A percentile compares a stretch with the other conserved stretches of the same genome.
Evolutionary conservation across 2,329 filamentous ascomycete genomes (phyloP).

Genomic region (Botrytis hyacinthi): DNA sequence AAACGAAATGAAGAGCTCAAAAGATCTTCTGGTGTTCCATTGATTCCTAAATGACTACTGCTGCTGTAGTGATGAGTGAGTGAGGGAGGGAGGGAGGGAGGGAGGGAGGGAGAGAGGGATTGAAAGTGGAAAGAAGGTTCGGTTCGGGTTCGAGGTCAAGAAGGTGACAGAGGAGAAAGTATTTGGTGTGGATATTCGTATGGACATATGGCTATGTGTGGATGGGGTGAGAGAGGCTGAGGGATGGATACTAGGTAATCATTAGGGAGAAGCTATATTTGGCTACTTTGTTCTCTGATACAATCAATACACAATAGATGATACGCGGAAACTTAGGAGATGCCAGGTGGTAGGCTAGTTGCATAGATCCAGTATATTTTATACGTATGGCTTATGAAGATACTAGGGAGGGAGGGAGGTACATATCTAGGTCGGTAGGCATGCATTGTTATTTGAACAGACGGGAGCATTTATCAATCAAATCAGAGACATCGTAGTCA

Average conservation of each 20-base stretch:
- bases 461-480: neutral
- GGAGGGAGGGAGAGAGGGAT: neutral
- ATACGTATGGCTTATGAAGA: neutral
- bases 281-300: neutral
- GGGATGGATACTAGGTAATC: neutral
- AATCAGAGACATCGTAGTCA: neutral
- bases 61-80: neutral
- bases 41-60: constrained; percentile 3
- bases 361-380: neutral
- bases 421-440: too few relatives aligned
- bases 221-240: neutral
- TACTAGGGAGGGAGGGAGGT: neutral
- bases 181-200: neutral
- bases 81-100: too few relatives aligned
- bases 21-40: constrained; percentile 14
- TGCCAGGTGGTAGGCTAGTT: neutral
- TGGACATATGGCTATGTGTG: neutral
- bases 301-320: too few relatives aligned
- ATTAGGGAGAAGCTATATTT: neutral
- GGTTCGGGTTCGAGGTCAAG: neutral
- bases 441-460: neutral
- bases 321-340: neutral
- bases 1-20: constrained; percentile 10
- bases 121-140: neutral
- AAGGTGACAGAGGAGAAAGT: neutral